Conservation (phyloP, 805 yeast genomes). For the Cyberlindnera mrakii region DNA sequence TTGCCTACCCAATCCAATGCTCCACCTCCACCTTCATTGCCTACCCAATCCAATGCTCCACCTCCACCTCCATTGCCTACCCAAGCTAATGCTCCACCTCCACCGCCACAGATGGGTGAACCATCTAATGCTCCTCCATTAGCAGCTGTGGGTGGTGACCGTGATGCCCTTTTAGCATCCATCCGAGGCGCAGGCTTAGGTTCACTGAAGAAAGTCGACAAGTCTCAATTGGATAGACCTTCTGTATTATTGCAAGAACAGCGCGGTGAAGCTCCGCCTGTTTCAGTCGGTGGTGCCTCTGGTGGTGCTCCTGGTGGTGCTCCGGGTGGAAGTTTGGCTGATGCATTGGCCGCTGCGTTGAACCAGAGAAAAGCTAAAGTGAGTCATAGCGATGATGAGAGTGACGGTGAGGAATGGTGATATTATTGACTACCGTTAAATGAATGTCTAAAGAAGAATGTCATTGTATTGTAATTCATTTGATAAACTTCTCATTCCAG, state of each 20-base stretch:
- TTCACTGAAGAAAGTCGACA: conserved; percentile 69
- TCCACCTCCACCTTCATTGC: conserved; percentile 12
- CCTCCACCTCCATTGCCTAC: conserved; percentile 17
- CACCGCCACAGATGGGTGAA: conserved; percentile 21
- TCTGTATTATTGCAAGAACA: conserved; percentile 68
- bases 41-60: conserved; percentile 10
- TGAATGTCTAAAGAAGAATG: neutral
- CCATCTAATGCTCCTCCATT: conserved; percentile 22
- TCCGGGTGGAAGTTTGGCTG: conserved; percentile 66
- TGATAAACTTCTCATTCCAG: conserved; percentile 41
- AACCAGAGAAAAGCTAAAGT: conserved; percentile 79
- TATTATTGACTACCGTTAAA: neutral
- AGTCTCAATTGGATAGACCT: conserved; percentile 76
- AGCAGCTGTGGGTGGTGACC: conserved; percentile 42
- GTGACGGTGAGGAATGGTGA: conserved; percentile 72
- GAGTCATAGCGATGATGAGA: conserved; percentile 75
- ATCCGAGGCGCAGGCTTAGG: conserved; percentile 74
- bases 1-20: conserved; percentile 13
- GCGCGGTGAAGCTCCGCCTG: conserved; percentile 48
- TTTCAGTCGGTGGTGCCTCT: conserved; percentile 30
- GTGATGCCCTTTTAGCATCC: conserved; percentile 83
- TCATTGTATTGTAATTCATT: neutral
- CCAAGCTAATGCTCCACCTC: conserved; percentile 27
- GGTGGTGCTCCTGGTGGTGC: conserved; percentile 52
- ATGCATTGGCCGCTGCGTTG: conserved; percentile 83